Evolutionary conservation across 306 rosid species (phyloP), one percentile per base, ranked within the genome.

Genomic region (Vigna trinervia): DNA sequence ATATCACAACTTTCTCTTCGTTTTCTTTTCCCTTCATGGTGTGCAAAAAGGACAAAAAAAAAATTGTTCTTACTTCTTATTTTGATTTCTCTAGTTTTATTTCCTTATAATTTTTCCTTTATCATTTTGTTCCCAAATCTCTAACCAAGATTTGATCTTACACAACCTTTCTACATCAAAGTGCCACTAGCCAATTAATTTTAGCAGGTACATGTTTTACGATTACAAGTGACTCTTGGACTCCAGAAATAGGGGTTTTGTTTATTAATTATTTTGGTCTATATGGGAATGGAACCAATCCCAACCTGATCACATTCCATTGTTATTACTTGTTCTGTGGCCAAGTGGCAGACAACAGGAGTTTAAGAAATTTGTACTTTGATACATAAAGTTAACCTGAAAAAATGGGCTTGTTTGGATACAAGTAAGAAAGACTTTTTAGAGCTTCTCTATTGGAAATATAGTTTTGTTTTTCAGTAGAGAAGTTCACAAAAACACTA

Each of bases 21-120:
- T 54, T 54, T 77, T 43, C 26, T 23, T 54, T 66, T 15, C 81
- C 34, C 43, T 17, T 54, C 68, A 54, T 48, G 47, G 36, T 57
- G 68, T 68, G 48, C 69, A 56, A 68, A 50, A 51, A 58, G 69
- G 19, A 67, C 28, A 57, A 26, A 26, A 26, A 23, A 23, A 26
- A 26, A 26, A 26, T 2, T 26, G 28, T 26, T 52, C 15, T 38
- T 23, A 52, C 3, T 39, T 43, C n/a, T 65, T 14, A 30, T 23
- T 68, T 58, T 45, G 59, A 57, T 57, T 46, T 20, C 30, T 3
- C 23, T 20, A 62, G 13, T 19, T 12, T 60, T 50, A 36, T 22
- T 30, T 76, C 28, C 64, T 78, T 6, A 57, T 45, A 56, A 13
- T 66, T 20, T 68, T 46, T 30, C 47, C 17, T 43, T 56, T 30